Conservation (phyloP, 441 rosid genomes). For the Adansonia gregorii region DNA sequence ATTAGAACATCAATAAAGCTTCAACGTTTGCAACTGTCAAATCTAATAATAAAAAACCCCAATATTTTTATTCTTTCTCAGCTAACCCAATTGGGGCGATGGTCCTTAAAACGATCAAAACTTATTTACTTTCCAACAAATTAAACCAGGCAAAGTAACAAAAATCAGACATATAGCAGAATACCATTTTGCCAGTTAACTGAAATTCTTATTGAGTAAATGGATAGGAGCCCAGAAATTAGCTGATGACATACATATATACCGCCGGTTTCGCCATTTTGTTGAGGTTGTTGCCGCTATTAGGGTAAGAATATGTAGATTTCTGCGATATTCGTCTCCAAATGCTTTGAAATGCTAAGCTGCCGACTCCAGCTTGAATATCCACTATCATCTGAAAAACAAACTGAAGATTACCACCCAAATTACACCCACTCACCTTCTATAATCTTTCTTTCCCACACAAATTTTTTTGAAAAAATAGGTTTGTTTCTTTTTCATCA, state of each 20-base stretch:
- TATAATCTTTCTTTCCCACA: background rate
- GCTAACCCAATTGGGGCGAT: background rate
- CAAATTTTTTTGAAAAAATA: background rate
- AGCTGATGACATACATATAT: background rate
- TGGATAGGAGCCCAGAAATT: background rate
- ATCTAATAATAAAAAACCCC: background rate
- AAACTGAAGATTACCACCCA: background rate
- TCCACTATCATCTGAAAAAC: constrained; percentile 44
- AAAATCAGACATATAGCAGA: background rate
- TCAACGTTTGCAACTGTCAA: background rate
- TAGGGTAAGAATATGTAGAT: constrained; percentile 28
- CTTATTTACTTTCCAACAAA: background rate
- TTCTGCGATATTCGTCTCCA: constrained; percentile 27
- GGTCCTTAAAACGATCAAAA: background rate
- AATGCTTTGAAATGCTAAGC: constrained; percentile 31
- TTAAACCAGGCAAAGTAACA: background rate
- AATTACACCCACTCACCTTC: background rate
- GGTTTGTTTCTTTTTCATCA: constrained; percentile 28
- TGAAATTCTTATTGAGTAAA: background rate
- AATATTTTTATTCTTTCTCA: background rate
- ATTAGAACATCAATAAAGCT: background rate
- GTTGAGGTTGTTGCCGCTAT: constrained; percentile 38
- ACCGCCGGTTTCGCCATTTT: constrained; percentile 48
- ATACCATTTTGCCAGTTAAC: background rate
- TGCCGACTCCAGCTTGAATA: constrained; percentile 42